Evolutionary conservation across 2,329 filamentous ascomycete genomes (phyloP), one percentile per base, ranked within the genome.

Genomic region (Epichloe scottii): DNA sequence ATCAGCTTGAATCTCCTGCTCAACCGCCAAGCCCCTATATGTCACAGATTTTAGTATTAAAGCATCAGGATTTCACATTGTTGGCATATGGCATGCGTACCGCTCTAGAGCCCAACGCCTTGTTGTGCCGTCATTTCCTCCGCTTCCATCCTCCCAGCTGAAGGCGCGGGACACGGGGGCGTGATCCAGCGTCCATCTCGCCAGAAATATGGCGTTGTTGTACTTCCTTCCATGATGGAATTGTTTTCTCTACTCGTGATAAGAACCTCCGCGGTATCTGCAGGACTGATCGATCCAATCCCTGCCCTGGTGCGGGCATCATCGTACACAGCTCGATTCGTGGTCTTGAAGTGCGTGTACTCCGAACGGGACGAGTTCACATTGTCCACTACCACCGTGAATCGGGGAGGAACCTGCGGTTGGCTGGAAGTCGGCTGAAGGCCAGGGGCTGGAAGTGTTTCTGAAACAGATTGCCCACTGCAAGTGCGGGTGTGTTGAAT

Each of bases 321-420:
- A 44, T 86, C 79, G 65, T 97, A 97, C 63, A 82, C 73, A 10
- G 72, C 69, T 14, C 91, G 80, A 46, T 76, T 71, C 0, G 87
- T 93, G 0, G 91, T 97, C 67, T 98, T 97, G 71, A 86, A 87
- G 52, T 84, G 82, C 0, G 90, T 95, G 61, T 84, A 86, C n/a
- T 80, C 75, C 1, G 78, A 79, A 40, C 67, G 65, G 7, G 57
- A 38, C 0, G 73, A 76, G n/a, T 50, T 50, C n/a, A 56, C 52
- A 10, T 52, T 50, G 57, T 81, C 77, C 3, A 78, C 52, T 1
- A 73, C 53, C 2, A 81, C 63, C 2, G 69, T 66, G 53, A 70
- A 77, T 1, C 60, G 60, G 0, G 64, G 60, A 1, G 55, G 51
- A 10, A 59, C 65, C 10, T 51, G 56, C 1, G 61, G 59, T 12